These are phyloP conservation scores for Terana coerulea DNA, from an alignment of 768 basidiomycete species.

Conservation along the genomic window DNA sequence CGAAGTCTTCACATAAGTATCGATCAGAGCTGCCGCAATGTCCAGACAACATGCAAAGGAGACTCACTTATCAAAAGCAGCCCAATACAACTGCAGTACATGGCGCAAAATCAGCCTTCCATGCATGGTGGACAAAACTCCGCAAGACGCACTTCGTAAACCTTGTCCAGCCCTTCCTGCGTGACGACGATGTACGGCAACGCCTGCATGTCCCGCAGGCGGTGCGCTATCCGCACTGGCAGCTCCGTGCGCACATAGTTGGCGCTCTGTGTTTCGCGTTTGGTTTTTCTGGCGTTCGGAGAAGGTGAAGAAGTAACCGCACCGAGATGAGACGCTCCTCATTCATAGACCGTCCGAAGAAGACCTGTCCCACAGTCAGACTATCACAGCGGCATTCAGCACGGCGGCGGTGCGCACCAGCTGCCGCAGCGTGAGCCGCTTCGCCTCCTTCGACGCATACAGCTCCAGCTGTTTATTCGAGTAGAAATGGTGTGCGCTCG, in stretches of 20 bases:
- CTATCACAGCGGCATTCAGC: background rate
- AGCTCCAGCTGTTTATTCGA: slow-evolving; percentile 79
- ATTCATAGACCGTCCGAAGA: slow-evolving; percentile 82
- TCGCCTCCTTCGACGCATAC: slow-evolving; percentile 71
- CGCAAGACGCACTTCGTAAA: slow-evolving; percentile 70
- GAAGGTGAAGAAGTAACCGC: no score
- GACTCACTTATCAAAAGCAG: slow-evolving; percentile 76
- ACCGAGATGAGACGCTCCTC: slow-evolving; percentile 76
- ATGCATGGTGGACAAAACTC: background rate
- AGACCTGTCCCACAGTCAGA: slow-evolving; percentile 48
- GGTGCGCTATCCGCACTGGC: slow-evolving; percentile 83
- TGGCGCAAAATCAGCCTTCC: background rate
- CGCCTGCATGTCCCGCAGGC: slow-evolving; percentile 81
- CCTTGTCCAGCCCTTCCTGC: slow-evolving; percentile 76
- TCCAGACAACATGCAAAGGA: background rate
- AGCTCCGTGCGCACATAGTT: slow-evolving; percentile 90
- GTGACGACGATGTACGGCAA: slow-evolving; percentile 86
- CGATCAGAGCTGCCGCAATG: no score
- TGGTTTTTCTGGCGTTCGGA: background rate
- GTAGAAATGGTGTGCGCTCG: slow-evolving; percentile 51
- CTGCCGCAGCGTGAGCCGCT: slow-evolving; percentile 72
- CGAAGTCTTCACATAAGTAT: slow-evolving; percentile 38
- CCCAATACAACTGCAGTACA: slow-evolving; percentile 68
- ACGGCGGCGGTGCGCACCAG: slow-evolving; percentile 43
- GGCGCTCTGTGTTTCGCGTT: slow-evolving; percentile 53